Evolutionary conservation across 352 stramenopile genomes (phyloP).

Genomic region (Phytophthora pseudosyringae): DNA sequence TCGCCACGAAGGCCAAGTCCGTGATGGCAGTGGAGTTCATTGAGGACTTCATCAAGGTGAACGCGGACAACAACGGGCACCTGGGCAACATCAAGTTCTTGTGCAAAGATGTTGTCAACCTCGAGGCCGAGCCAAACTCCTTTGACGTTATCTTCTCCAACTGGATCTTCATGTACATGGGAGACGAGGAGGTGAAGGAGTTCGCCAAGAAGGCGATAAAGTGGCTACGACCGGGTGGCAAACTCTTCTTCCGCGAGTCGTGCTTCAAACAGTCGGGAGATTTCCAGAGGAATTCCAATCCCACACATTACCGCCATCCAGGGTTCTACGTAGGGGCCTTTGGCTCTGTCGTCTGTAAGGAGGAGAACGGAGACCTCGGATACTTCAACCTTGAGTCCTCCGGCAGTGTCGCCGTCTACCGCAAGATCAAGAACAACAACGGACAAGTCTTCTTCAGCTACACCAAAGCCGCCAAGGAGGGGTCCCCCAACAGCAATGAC

Average conservation of each 20-base stretch:
- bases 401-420: conserved; percentile 67
- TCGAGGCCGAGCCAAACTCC: conserved; percentile 60
- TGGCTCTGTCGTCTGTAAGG: conserved; percentile 53
- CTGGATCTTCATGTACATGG: conserved; percentile 82
- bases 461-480: conserved; percentile 57
- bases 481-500: conserved; percentile 9
- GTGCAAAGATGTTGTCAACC: conserved; percentile 70
- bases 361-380: conserved; percentile 43
- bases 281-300: conserved; percentile 66
- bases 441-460: conserved; percentile 82
- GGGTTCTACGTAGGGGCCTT: conserved; percentile 72
- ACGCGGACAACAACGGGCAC: conserved; percentile 53
- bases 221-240: conserved; percentile 67
- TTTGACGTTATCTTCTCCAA: conserved; percentile 81
- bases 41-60: conserved; percentile 77
- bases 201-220: conserved; percentile 68
- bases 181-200: conserved; percentile 57
- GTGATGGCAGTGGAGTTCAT: conserved; percentile 83
- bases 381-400: conserved; percentile 75
- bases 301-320: conserved; percentile 72
- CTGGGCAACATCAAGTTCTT: conserved; percentile 68
- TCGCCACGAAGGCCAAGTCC: conserved; percentile 53
- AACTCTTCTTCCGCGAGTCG: conserved; percentile 75
- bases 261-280: conserved; percentile 73
- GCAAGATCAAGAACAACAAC: conserved; percentile 86